Base-by-base conservation (phyloP, 2,329 filamentous ascomycete genomes). In the Seiridium cupressi region DNA sequence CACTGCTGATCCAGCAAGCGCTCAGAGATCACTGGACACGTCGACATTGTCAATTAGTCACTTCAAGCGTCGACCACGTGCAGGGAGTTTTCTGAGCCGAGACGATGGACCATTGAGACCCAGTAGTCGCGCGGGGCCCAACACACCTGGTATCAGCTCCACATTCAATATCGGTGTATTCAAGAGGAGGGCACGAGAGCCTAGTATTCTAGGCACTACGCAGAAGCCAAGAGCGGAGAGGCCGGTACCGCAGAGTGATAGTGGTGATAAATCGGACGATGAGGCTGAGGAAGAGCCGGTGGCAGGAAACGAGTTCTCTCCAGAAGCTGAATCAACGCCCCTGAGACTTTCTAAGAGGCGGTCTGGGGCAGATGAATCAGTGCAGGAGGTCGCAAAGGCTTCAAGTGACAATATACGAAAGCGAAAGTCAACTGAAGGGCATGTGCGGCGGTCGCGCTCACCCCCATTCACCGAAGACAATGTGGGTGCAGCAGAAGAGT, bases 281-380 rank as follows among this genome's bases (percentile, higher is more conserved):
- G 65, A 74, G 63, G 72, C 78, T 62, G 70, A 75, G 70, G 70
- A 79, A 66, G 62, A 82, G 77, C 61, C 70, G 63, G 68, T 75
- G 63, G 73, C 74, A 69, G 72, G 80, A 65, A 66, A 83, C 78
- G 76, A 83, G 65, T 89, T 85, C 68, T 81, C 78, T 56, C 88
- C 82, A 0, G 87, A 90, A 60, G 87, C 86, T 35, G 87, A 90
- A 74, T 89, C 87, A 13, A 91, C 89, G 5, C 88, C 89, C 3
- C 68, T 89, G 34, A 83, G 85, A 60, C 73, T 81, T 26, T 75
- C 76, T 42, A 81, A 77, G 62, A 75, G 74, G 46, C 71, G 72
- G n/a, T 67, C 71, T 36, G 61, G 62, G 49, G 70, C 64, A 18
- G 60, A 60, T 6, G 65, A 64, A 13, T 18, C 34, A 3, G 62